These are phyloP conservation scores for Trichoderma asperellum DNA, from an alignment of 2,329 filamentous ascomycete genomes.

Conservation along the genomic window DNA sequence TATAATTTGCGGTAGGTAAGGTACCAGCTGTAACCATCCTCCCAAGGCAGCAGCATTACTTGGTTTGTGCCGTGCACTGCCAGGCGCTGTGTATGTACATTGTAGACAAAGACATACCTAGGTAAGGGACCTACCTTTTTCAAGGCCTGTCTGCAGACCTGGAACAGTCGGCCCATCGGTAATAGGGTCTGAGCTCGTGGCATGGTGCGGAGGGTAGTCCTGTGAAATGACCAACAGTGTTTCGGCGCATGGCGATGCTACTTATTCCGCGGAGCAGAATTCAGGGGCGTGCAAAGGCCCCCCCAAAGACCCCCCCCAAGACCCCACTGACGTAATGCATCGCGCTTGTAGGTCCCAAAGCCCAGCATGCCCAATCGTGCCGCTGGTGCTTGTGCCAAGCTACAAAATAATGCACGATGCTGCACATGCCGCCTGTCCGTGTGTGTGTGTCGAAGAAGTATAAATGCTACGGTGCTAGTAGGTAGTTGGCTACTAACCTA, in stretches of 20 bases:
- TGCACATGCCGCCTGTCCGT: conserved; percentile 4
- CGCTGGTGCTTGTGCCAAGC: not conserved
- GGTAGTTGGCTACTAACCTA: not conserved
- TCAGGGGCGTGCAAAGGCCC: conserved; percentile 9
- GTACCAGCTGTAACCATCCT: not conserved
- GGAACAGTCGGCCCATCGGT: conserved; percentile 13
- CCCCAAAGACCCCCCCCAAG: not conserved
- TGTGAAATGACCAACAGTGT: conserved; percentile 14
- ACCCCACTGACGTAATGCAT: conserved; percentile 19
- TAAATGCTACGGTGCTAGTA: not conserved
- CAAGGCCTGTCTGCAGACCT: not conserved
- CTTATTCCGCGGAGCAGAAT: conserved; percentile 13
- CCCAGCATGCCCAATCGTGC: not conserved
- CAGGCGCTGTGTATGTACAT: not conserved
- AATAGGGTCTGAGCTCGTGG: not conserved
- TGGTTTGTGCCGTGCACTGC: not conserved
- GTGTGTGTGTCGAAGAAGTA: not conserved
- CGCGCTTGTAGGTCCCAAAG: not conserved
- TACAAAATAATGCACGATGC: not conserved
- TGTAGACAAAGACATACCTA: not conserved
- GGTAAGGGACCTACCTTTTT: not conserved
- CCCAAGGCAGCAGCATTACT: conserved; percentile 7
- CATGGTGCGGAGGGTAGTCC: not conserved
- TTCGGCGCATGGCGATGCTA: not conserved
- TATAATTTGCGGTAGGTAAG: not conserved